Evolutionary conservation across 371 early-diverging fungal species (phyloP).

Genomic region (Apophysomyces variabilis): DNA sequence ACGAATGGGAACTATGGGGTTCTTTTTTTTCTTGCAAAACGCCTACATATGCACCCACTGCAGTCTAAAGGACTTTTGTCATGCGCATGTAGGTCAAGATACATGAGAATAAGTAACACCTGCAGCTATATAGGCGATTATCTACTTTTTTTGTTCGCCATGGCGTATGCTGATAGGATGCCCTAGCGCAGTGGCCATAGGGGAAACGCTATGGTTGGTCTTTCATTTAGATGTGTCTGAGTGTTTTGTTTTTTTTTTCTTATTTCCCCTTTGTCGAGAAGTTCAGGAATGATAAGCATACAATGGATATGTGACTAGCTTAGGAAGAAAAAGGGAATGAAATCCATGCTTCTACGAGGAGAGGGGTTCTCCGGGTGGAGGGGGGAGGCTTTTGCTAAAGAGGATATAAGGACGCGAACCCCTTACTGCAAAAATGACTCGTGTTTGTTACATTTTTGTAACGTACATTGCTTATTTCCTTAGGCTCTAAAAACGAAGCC

Average conservation of each 20-base stretch:
- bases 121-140: too few relatives aligned
- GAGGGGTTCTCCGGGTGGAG: too few relatives aligned
- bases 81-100: constrained; percentile 9
- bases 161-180: background rate
- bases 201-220: background rate
- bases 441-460: constrained; percentile 11
- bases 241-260: background rate
- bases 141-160: background rate
- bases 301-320: background rate
- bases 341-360: constrained; percentile 4
- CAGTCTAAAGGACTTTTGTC: background rate
- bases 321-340: constrained; percentile 1
- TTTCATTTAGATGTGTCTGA: background rate
- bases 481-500: background rate
- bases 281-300: background rate
- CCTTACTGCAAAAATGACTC: constrained; percentile 11
- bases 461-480: background rate
- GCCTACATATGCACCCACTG: background rate
- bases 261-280: background rate
- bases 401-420: background rate
- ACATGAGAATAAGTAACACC: background rate
- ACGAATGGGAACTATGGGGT: too few relatives aligned
- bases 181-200: constrained; percentile 6
- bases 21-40: background rate
- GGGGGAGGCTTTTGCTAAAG: background rate